Percentiles rank a stretch among this genome's conserved stretches.
Evolutionary conservation across 2,329 filamentous ascomycete genomes (phyloP).

Genomic region (Ascochyta pisi): DNA sequence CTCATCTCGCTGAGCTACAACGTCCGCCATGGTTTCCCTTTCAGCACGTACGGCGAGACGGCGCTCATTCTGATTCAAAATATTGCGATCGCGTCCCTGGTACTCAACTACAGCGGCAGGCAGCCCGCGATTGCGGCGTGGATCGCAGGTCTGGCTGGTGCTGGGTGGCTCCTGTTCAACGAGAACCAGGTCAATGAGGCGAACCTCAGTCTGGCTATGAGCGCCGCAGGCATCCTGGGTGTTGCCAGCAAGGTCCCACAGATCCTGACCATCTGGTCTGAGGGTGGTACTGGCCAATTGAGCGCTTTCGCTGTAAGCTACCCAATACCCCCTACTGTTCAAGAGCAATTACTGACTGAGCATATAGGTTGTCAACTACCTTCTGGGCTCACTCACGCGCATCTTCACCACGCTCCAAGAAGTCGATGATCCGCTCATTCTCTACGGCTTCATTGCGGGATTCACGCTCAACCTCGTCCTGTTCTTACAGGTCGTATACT

Average conservation of each 20-base stretch:
- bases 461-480: constrained; percentile 89
- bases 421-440: constrained; percentile 93
- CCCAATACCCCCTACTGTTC: neutral
- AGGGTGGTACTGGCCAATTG: constrained; percentile 92
- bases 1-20: constrained; percentile 94
- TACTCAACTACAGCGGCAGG: constrained; percentile 81
- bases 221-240: constrained; percentile 80
- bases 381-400: constrained; percentile 86
- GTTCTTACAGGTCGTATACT: constrained; percentile 90
- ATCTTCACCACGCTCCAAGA: constrained; percentile 98
- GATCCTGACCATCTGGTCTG: constrained; percentile 82
- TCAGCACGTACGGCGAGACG: constrained; percentile 96
- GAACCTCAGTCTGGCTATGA: constrained; percentile 77
- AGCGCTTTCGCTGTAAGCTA: constrained; percentile 88
- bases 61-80: constrained; percentile 92
- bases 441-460: constrained; percentile 92
- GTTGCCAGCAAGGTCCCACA: constrained; percentile 94
- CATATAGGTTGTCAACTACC: constrained; percentile 93
- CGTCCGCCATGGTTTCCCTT: constrained; percentile 86
- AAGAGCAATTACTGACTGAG: neutral
- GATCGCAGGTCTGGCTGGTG: constrained; percentile 75
- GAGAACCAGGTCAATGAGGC: constrained; percentile 69
- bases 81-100: constrained; percentile 83
- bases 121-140: constrained; percentile 74
- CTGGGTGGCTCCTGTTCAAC: constrained; percentile 73